These are phyloP conservation scores for Stachybotrys chartarum DNA, from an alignment of 2,329 filamentous ascomycete genomes.

Conservation along the genomic window DNA sequence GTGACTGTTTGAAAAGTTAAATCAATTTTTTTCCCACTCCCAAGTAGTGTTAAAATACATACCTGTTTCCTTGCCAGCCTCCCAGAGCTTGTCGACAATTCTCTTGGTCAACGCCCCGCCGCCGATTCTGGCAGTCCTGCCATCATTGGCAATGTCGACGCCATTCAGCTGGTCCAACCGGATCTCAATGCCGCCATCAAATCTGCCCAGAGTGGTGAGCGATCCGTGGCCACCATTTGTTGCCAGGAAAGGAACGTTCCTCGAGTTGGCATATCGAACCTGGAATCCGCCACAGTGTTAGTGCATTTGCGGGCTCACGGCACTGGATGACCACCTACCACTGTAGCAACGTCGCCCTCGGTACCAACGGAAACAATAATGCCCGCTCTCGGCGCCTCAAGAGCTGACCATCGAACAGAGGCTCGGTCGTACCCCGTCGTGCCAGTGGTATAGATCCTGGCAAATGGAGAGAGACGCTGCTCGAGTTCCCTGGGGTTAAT, in stretches of 20 bases:
- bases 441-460: not conserved
- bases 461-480: not conserved
- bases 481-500: not conserved
- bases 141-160: conserved; percentile 26
- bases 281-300: not conserved
- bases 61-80: conserved; percentile 34
- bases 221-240: conserved; percentile 38
- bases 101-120: conserved; percentile 33
- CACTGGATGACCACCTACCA: not conserved
- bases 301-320: too few relatives aligned
- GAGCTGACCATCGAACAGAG: not conserved
- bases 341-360: not conserved
- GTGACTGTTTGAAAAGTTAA: conserved; percentile 20
- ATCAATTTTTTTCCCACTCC: not conserved
- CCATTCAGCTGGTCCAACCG: conserved; percentile 28
- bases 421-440: not conserved
- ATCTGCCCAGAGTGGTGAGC: conserved; percentile 30
- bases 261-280: conserved; percentile 28
- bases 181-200: conserved; percentile 36
- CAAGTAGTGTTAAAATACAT: not conserved
- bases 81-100: conserved; percentile 34
- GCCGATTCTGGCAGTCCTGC: conserved; percentile 29
- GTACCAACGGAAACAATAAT: not conserved
- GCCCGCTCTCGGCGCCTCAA: not conserved
- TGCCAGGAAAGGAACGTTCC: conserved; percentile 35